A percentile compares a stretch with the other conserved stretches of the same genome.
Conservation (phyloP, 805 yeast genomes). For the Sugiyamaella marilandica region DNA sequence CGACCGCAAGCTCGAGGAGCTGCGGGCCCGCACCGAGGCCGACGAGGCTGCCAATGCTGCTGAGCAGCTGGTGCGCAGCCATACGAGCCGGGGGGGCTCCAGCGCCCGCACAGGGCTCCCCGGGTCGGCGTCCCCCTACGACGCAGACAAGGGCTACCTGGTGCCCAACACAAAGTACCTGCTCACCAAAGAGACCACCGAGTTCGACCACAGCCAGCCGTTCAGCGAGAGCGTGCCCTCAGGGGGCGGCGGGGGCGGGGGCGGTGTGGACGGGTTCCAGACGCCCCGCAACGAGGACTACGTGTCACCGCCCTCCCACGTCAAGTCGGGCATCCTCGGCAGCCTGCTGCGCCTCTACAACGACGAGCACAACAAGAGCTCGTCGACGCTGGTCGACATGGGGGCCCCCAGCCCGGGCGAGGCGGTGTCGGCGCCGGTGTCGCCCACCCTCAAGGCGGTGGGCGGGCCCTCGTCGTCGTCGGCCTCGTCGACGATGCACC, state of each 20-base stretch:
- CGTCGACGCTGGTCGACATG: not conserved
- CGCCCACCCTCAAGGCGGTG: not conserved
- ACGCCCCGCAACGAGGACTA: conserved; percentile 36
- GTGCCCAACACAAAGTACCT: conserved; percentile 19
- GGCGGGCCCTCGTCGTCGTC: not conserved
- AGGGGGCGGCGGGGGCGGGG: not conserved
- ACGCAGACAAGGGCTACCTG: conserved; percentile 13
- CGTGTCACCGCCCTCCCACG: conserved; percentile 58
- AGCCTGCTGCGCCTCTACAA: conserved; percentile 65
- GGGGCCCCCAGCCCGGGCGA: not conserved
- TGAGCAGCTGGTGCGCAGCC: conserved; percentile 19
- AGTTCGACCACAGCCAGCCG: conserved; percentile 1
- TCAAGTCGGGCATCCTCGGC: conserved; percentile 82
- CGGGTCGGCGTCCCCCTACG: not conserved
- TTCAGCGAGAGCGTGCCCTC: not conserved
- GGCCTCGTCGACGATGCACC: not conserved
- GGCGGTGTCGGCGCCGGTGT: conserved; percentile 1
- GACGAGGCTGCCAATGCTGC: conserved; percentile 18
- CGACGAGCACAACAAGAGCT: conserved; percentile 14
- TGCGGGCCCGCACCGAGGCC: conserved; percentile 12
- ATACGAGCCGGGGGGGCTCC: conserved; percentile 3
- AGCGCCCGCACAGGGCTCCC: not conserved
- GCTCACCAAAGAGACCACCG: conserved; percentile 23
- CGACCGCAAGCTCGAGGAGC: conserved; percentile 15
- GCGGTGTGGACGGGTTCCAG: conserved; percentile 11